Base-by-base conservation (phyloP, 352 stramenopile species). In the Plasmopara viticola region DNA sequence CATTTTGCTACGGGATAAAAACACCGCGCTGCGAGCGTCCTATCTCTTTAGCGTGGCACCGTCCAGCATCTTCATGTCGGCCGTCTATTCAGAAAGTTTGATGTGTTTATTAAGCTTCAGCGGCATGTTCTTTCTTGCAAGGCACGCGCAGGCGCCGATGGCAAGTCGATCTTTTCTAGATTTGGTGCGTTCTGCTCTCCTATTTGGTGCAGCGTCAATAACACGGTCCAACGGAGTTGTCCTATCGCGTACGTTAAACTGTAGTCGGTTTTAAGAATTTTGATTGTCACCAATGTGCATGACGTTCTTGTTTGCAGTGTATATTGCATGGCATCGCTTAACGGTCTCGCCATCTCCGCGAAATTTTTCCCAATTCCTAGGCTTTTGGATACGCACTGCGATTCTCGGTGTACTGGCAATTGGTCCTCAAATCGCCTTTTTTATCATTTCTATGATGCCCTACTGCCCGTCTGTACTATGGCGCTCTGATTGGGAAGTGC, bases 51-150 rank as follows among this genome's bases (percentile, higher is more conserved):
- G 70, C 60, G 54, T 94, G 30, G 54, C 72, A 6, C 83, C 83
- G 0, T 90, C 83, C 15, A 82, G 74, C 48, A 84, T 91, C 61
- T 94, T 94, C 57, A 89, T 94, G 77, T 78, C 77, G 2, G 72
- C 80, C 0, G 14, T 87, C 25, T 94, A 94, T 66, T 86, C 74
- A 9, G 83, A 94, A 62, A 94, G 83, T 53, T 60, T 90, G 43
- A 89, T 90, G 68, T 90, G 76, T 59, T 49, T 85, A 14, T 51
- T 88, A 48, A 93, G 78, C 68, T 93, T 93, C 53, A 65, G 63
- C 25, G 83, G 83, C 17, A 79, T 93, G 68, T 86, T 76, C 45
- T 78, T 64, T 44, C 47, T 93, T 20, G 78, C 87, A 35, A 52
- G 30, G 45, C 60, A 51, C 12, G 51, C n/a, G 14, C 58, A 43